Base-by-base conservation (phyloP, 352 stramenopile species). In the Pythium brachiatum region DNA sequence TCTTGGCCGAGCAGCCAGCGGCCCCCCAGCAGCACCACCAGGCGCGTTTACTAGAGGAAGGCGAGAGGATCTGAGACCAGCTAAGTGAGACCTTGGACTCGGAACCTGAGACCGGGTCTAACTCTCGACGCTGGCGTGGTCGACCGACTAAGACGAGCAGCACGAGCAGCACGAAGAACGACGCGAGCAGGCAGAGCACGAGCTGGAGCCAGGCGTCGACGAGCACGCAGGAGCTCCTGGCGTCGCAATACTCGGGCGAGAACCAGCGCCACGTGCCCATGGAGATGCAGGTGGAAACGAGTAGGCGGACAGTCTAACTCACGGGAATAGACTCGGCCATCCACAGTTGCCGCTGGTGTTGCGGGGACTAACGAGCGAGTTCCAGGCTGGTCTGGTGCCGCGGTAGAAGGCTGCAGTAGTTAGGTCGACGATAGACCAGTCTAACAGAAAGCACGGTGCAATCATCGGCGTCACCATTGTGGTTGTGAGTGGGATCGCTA, bases 261-360 rank as follows among this genome's bases (percentile, higher is more conserved):
- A 89, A 87, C 54, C 85, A 66, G 46, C 72, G 62, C 64, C 78
- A 74, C 27, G 79, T 89, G 52, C 79, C 79, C 77, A 89, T 89
- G 44, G 16, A 15, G 18, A 16, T n/a, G 2, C n/a, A 62, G 57
- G 39, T 23, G 56, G 54, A 1, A 1, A 54, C 9, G 3, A 36
- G 34, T 9, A 43, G 8, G 16, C 7, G 23, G 62, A 57, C 16
- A 27, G 3, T 26, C 20, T 16, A 36, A 63, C 16, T 26, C 25
- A 16, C 16, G 25, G 5, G 32, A 18, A 47, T 46, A 44, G 34
- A 57, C 50, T 43, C 12, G 16, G 36, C 12, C 29, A 34, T 34
- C 29, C 29, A 34, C 29, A 9, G 29, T 9, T 9, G 9, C 29
- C 29, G 29, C 29, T 34, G 29, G 5, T 34, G 29, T 9, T 34